Conservation (phyloP, 805 yeast species). For the Scheffersomyces amazonensis region DNA sequence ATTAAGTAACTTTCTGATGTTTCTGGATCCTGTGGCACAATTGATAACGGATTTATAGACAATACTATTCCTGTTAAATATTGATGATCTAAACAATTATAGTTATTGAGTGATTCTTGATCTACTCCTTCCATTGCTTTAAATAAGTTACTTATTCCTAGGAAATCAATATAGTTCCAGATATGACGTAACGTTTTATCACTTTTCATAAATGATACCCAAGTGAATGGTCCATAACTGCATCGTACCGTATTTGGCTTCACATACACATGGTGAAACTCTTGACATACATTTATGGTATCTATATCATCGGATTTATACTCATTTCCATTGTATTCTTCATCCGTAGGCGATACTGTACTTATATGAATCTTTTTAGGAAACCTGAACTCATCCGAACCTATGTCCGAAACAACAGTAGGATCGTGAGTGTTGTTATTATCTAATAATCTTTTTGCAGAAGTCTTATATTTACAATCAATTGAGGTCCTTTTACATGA, state of each 20-base stretch:
- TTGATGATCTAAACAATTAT: neutral
- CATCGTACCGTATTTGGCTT: neutral
- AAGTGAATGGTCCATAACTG: conserved; percentile 3
- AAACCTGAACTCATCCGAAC: too few relatives aligned
- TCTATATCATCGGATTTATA: neutral
- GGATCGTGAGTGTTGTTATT: too few relatives aligned
- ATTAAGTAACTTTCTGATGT: neutral
- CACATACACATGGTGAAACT: neutral
- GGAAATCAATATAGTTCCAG: conserved; percentile 1
- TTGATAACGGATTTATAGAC: conserved; percentile 5
- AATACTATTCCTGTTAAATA: neutral
- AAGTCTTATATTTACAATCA: too few relatives aligned
- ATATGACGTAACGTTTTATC: neutral
- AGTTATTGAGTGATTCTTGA: conserved; percentile 1
- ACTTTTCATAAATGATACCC: conserved; percentile 5
- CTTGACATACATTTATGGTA: neutral
- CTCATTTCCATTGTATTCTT: neutral
- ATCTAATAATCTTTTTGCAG: too few relatives aligned
- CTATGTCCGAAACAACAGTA: too few relatives aligned
- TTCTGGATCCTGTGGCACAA: neutral
- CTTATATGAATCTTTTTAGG: too few relatives aligned
- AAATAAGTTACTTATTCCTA: neutral
- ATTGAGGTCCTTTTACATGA: conserved; percentile 25
- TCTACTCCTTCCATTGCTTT: neutral
- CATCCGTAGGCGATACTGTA: too few relatives aligned